phyloP scores from a whole-genome alignment of 2,329 filamentous ascomycete genomes.

The Tolypocladium capitatum region DNA sequence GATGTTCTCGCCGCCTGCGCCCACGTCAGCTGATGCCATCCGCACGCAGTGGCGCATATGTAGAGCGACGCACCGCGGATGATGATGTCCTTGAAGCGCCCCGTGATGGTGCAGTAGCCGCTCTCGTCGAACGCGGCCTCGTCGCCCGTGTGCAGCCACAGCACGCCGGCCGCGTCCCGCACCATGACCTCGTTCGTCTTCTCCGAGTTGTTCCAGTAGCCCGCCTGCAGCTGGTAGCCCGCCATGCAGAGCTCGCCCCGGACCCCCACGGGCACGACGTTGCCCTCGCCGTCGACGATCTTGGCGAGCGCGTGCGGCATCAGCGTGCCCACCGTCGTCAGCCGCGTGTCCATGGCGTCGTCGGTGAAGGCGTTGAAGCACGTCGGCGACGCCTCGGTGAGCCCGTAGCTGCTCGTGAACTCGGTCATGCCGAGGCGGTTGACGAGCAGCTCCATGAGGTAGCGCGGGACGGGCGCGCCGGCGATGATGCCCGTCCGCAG shows the following conservation, averaged over 20 bases:
- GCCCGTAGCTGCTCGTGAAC: conserved; percentile 56
- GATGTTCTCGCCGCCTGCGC: conserved; percentile 54
- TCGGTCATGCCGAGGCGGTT: conserved; percentile 61
- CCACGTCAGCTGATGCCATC: neutral
- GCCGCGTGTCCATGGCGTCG: conserved; percentile 51
- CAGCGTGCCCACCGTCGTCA: conserved; percentile 62
- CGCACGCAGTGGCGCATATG: no score
- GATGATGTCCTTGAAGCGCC: conserved; percentile 68
- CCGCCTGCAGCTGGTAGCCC: conserved; percentile 61
- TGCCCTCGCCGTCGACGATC: conserved; percentile 56
- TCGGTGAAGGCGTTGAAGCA: conserved; percentile 71
- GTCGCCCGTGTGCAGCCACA: conserved; percentile 58
- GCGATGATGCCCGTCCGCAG: conserved; percentile 69
- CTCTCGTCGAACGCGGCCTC: conserved; percentile 53
- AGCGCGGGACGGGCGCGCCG: conserved; percentile 61
- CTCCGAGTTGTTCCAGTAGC: conserved; percentile 56
- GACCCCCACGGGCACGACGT: conserved; percentile 52
- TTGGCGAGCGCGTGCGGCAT: conserved; percentile 68
- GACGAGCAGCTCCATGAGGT: conserved; percentile 61
- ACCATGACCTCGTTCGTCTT: conserved; percentile 55
- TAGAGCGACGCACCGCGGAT: conserved; percentile 45
- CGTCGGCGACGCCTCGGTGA: conserved; percentile 68
- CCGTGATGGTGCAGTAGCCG: conserved; percentile 61
- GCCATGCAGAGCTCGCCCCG: conserved; percentile 65
- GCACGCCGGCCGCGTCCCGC: conserved; percentile 35